Conservation (phyloP, 148 eudicot species). For the Arbutus unedo region DNA sequence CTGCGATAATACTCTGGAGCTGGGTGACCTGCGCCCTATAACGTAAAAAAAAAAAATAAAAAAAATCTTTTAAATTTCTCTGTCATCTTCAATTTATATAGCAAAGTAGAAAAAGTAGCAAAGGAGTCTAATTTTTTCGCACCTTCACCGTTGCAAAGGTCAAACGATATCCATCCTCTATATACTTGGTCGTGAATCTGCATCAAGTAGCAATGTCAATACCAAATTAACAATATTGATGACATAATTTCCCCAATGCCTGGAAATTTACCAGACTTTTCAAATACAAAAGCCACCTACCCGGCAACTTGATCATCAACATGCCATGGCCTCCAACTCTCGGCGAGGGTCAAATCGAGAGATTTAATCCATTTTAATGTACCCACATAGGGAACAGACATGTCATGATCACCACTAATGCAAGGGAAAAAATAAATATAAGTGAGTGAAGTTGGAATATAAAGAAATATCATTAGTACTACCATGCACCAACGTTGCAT, state of each 20-base stretch:
- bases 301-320: conserved; percentile 17
- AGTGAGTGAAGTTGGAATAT: not conserved
- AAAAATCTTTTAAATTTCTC: not conserved
- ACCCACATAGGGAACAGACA: conserved; percentile 20
- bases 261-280: not conserved
- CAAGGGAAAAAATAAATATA: not conserved
- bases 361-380: conserved; percentile 29
- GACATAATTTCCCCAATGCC: not conserved
- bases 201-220: not conserved
- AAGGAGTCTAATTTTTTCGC: not conserved
- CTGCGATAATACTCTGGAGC: conserved; percentile 55
- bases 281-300: not conserved
- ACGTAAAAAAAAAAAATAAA: not conserved
- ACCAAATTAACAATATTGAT: not conserved
- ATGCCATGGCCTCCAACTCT: conserved; percentile 17
- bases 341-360: conserved; percentile 10
- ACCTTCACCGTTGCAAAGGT: conserved; percentile 29
- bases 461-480: not conserved
- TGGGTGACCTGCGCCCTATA: conserved; percentile 55
- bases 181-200: conserved; percentile 21
- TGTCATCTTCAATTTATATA: not conserved
- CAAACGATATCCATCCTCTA: conserved; percentile 12
- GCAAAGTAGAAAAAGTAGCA: not conserved
- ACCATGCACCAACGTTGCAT: not conserved
- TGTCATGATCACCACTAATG: conserved; percentile 31